phyloP scores from a whole-genome alignment of 1,139 yeast species.

The Pichia cactophila region DNA sequence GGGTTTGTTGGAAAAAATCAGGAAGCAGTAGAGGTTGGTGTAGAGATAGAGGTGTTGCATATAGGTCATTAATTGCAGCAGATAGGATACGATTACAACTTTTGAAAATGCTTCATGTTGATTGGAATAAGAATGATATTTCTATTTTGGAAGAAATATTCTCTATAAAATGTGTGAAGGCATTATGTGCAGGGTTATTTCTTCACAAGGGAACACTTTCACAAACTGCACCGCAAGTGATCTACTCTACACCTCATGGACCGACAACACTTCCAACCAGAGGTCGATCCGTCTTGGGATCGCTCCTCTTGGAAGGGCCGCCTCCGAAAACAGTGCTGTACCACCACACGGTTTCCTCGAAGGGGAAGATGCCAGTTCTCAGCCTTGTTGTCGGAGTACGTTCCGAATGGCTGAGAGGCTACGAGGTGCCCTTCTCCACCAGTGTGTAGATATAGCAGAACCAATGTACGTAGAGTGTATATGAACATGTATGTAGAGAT shows the following conservation, averaged over 20 bases:
- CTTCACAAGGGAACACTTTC: not conserved
- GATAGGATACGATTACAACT: constrained; percentile 70
- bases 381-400: not conserved
- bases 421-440: not conserved
- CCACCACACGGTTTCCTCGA: not conserved
- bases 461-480: no score
- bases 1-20: constrained; percentile 54
- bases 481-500: no score
- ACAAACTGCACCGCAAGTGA: not conserved
- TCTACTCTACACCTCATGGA: not conserved
- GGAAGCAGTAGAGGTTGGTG: constrained; percentile 58
- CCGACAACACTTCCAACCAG: not conserved
- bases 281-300: not conserved
- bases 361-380: not conserved
- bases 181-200: not conserved
- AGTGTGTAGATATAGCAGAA: not conserved
- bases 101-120: constrained; percentile 18
- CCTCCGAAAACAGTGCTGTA: not conserved
- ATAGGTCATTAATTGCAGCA: constrained; percentile 62
- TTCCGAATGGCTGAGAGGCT: not conserved
- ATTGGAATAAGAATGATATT: not conserved
- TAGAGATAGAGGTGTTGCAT: constrained; percentile 73
- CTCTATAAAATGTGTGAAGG: not conserved
- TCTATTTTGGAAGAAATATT: not conserved
- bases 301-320: not conserved